Evolutionary conservation across 208 protist species (phyloP).

Genomic region (Wallacemonas collosoma): DNA sequence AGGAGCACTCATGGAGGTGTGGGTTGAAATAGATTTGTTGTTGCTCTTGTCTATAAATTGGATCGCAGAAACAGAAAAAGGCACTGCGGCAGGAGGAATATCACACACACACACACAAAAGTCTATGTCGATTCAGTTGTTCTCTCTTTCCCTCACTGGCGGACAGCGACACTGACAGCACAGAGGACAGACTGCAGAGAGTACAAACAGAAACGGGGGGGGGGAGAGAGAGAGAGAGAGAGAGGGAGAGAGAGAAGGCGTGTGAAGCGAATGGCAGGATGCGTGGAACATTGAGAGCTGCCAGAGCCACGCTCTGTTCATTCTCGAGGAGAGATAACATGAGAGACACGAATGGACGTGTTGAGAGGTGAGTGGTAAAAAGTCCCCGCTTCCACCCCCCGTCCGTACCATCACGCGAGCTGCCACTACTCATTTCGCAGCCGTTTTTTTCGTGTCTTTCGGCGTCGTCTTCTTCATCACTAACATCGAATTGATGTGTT

Average conservation of each 20-base stretch:
- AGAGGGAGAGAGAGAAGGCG: neutral
- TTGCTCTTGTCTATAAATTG: neutral
- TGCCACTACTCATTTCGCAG: too few relatives aligned
- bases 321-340: too few relatives aligned
- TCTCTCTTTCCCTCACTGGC: neutral
- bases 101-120: neutral
- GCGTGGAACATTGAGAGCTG: too few relatives aligned
- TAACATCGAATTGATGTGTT: too few relatives aligned
- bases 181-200: neutral
- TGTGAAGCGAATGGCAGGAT: neutral
- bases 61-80: slow-evolving; percentile 12
- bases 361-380: too few relatives aligned
- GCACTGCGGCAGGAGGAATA: neutral
- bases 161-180: neutral
- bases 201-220: slow-evolving; percentile 1
- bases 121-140: neutral
- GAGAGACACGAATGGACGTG: too few relatives aligned
- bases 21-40: neutral
- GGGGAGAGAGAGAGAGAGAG: slow-evolving; percentile 7
- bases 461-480: too few relatives aligned
- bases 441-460: too few relatives aligned
- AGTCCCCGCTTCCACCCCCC: too few relatives aligned
- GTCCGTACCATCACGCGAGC: too few relatives aligned
- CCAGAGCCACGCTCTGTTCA: too few relatives aligned
- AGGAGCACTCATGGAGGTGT: neutral